Percentiles rank a stretch among this genome's conserved stretches.
phyloP scores from a whole-genome alignment of 306 rosid species.

The Trichosanthes cucumerina region DNA sequence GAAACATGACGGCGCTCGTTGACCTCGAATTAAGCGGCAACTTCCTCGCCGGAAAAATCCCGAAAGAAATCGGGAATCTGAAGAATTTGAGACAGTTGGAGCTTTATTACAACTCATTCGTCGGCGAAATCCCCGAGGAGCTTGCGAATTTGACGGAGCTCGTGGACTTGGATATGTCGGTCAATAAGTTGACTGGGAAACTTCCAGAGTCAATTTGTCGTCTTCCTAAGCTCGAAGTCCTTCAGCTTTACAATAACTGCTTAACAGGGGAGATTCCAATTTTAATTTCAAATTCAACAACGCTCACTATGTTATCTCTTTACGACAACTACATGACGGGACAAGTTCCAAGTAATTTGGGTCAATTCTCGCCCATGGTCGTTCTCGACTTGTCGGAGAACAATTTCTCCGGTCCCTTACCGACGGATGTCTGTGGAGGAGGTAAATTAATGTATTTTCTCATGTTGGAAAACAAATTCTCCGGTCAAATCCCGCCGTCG shows the following conservation, averaged over 20 bases:
- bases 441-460: conserved; percentile 66
- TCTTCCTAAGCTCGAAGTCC: conserved; percentile 64
- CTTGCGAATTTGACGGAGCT: conserved; percentile 71
- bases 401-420: conserved; percentile 56
- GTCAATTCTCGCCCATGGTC: conserved; percentile 47
- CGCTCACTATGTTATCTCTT: conserved; percentile 57
- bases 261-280: conserved; percentile 64
- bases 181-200: conserved; percentile 53
- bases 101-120: conserved; percentile 71
- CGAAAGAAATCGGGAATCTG: conserved; percentile 48
- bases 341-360: conserved; percentile 58
- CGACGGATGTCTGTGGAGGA: conserved; percentile 56
- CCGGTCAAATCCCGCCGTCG: conserved; percentile 61
- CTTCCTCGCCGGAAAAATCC: conserved; percentile 51
- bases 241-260: conserved; percentile 87
- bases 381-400: conserved; percentile 88
- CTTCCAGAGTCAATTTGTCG: conserved; percentile 60
- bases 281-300: conserved; percentile 51
- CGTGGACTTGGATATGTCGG: conserved; percentile 75
- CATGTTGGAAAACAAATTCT: conserved; percentile 51
- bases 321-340: conserved; percentile 63
- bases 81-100: conserved; percentile 55
- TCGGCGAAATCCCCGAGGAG: conserved; percentile 63
- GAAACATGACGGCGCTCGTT: conserved; percentile 60
- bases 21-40: conserved; percentile 86